A percentile compares a stretch with the other conserved stretches of the same genome.
Conservation (phyloP, 495 filamentous ascomycete species). For the Astrothelium subdiscretum region DNA sequence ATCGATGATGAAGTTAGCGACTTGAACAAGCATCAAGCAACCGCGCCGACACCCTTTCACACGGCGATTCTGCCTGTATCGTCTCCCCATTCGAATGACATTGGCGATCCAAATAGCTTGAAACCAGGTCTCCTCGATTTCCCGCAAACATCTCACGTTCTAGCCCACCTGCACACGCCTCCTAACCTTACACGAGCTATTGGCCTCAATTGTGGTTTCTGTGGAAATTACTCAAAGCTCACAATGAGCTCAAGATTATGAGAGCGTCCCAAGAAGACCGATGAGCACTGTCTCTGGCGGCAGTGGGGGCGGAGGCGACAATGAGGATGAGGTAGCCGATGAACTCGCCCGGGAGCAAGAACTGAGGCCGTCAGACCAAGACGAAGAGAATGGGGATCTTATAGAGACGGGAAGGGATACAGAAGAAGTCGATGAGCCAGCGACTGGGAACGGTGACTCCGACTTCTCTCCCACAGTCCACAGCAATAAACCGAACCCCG, state of each 20-base stretch:
- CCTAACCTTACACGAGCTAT: too few relatives aligned
- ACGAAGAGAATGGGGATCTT: not conserved
- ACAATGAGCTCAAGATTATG: conserved; percentile 13
- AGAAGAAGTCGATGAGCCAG: not conserved
- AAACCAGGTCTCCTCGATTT: not conserved
- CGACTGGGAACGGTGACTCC: not conserved
- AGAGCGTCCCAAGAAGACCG: conserved; percentile 10
- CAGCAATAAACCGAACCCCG: not conserved
- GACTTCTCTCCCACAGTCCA: conserved; percentile 2
- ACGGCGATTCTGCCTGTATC: too few relatives aligned
- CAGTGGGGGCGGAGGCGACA: conserved; percentile 23
- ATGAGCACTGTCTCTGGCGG: conserved; percentile 31
- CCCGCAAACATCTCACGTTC: not conserved
- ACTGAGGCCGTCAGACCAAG: not conserved
- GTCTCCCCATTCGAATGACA: too few relatives aligned
- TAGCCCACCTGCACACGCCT: too few relatives aligned
- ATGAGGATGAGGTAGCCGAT: conserved; percentile 15
- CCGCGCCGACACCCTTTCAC: too few relatives aligned
- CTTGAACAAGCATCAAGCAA: too few relatives aligned
- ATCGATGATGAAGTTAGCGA: too few relatives aligned
- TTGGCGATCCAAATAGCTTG: too few relatives aligned
- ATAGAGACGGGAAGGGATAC: not conserved
- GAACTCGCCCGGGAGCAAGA: conserved; percentile 15
- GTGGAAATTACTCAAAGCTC: not conserved
- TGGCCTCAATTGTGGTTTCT: too few relatives aligned